Base-by-base conservation (phyloP, 2,329 filamentous ascomycete genomes). In the Sporothrix protearum region DNA sequence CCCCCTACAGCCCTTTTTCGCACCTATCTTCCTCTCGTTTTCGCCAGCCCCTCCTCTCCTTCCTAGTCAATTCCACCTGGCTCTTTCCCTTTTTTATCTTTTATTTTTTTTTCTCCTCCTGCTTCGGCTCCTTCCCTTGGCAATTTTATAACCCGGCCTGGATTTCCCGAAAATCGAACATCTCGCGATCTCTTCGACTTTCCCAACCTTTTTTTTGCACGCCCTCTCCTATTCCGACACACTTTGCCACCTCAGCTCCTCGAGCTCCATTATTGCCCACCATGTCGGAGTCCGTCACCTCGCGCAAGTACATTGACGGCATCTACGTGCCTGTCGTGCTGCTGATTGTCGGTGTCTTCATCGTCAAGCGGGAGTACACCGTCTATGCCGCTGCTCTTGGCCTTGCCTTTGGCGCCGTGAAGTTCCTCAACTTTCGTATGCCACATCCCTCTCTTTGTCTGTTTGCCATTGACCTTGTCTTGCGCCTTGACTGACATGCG, bases 261-360 rank as follows among this genome's bases (percentile, higher is more conserved):
- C 33, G 30, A 68, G 70, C 55, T 61, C 30, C 66, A n/a, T 30
- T 51, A 28, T 66, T 33, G 33, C 49, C 42, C 57, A 73, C 36
- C 5, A 83, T 83, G 83, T 76, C 79, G 68, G 79, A 81, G 28
- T 81, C 83, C n/a, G 77, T 83, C 67, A 76, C 86, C 64, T 85
- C 89, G 74, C 85, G 85, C 76, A 85, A 89, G 77, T 93, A 91
- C 78, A 82, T 95, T 79, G 89, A 93, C 81, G 92, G 91, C 78
- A 88, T 96, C 77, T 94, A 95, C 80, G 90, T 96, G 78, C 94
- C 94, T 74, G 91, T 90, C n/a, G 88, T 86, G 73, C 87, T 97
- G 47, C 83, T 97, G 73, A 83, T 97, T 73, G 81, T 93, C 69
- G 93, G 93, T 76, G 90, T 89, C 57, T 85, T 88, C 74, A 91